phyloP scores from a whole-genome alignment of 1,139 yeast species.

The Yamadazyma dendronema region DNA sequence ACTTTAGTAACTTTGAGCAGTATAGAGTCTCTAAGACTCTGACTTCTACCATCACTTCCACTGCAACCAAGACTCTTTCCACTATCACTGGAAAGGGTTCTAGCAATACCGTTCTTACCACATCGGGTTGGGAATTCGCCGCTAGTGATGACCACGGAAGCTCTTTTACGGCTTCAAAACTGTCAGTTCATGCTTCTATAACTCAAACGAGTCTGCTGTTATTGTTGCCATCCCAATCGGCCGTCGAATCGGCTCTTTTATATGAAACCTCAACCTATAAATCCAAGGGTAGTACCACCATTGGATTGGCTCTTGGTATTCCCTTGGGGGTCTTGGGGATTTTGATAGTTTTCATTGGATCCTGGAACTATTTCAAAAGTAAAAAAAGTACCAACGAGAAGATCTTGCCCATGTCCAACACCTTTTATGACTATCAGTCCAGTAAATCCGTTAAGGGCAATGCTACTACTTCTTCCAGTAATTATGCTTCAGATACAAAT shows the following conservation, averaged over 20 bases:
- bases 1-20: constrained; percentile 6
- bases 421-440: constrained; percentile 8
- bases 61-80: constrained; percentile 4
- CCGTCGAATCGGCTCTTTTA: background rate
- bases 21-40: background rate
- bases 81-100: constrained; percentile 1
- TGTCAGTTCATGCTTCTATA: no score
- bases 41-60: constrained; percentile 4
- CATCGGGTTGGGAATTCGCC: no score
- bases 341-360: constrained; percentile 23
- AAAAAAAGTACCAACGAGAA: constrained; percentile 9
- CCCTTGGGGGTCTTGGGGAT: constrained; percentile 36
- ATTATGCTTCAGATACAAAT: background rate
- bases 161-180: background rate
- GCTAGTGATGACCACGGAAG: no score
- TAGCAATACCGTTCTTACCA: background rate
- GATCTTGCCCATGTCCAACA: constrained; percentile 11
- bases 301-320: constrained; percentile 45
- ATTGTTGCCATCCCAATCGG: background rate
- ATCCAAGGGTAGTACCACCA: constrained; percentile 12
- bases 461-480: background rate
- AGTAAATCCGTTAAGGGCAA: background rate
- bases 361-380: constrained; percentile 17
- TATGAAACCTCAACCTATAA: background rate
- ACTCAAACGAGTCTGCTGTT: no score